Base-by-base conservation (phyloP, 108 stramenopile genomes). In the Cylindrotheca closterium region DNA sequence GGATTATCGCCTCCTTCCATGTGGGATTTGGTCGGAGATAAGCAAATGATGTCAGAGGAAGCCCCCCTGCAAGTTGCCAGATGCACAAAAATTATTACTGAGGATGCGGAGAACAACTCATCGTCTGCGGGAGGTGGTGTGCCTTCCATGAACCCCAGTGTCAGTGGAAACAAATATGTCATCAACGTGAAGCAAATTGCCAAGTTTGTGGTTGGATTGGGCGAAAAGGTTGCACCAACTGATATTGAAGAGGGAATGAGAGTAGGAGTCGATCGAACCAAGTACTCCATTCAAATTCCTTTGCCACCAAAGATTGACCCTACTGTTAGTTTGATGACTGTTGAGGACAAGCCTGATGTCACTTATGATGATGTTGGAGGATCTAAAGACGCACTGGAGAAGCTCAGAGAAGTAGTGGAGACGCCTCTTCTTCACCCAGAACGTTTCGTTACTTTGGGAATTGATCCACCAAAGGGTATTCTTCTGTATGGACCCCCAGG, bases 181-280 rank as follows among this genome's bases (percentile, higher is more conserved):
- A 98, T 99, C 61, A 98, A 98, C 78, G 92, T 99, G 60, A 93
- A 97, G 60, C 99, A 99, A 73, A 99, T 99, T 79, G 99, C 99
- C 59, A 99, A 99, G 75, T 99, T 98, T 71, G 99, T 99, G 21
- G 99, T 98, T 4, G 96, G 92, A 25, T 68, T 97, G 0, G 96
- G 95, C 29, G 96, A 96, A 67, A 94, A 97, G 81, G 97, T 99
- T 0, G 92, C 99, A 8, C 99, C 99, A 25, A 99, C 99, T 1
- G 99, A 99, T 74, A 91, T 99, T 48, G 99, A 99, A 87, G 99
- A 99, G 82, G 97, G 98, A 3, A 99, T 99, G 99, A 91, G 99
- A 55, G 97, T 99, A 7, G 99, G 99, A 5, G 98, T 98, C 19
- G 97, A 98, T 69, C 80, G 93, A 24, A 83, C 95, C 69, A 98